A percentile compares a stretch with the other conserved stretches of the same genome.
Evolutionary conservation across 257 asterid species (phyloP).

Genomic region (Lantana camara): DNA sequence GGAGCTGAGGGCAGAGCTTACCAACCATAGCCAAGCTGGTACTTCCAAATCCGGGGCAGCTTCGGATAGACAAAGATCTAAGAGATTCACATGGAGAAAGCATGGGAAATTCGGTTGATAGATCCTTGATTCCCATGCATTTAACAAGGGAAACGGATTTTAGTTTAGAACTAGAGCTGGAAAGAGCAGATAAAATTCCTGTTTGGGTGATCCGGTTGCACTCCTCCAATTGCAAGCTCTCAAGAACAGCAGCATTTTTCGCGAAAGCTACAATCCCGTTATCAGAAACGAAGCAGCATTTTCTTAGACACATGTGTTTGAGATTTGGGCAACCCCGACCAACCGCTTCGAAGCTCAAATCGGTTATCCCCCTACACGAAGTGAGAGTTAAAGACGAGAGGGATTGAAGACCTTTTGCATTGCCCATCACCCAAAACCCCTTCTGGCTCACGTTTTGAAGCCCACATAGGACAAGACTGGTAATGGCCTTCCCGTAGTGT

Average conservation of each 20-base stretch:
- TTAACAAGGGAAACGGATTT: conserved; percentile 71
- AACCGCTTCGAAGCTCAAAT: conserved; percentile 70
- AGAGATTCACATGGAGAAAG: conserved; percentile 81
- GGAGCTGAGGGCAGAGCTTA: conserved; percentile 77
- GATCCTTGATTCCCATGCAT: conserved; percentile 78
- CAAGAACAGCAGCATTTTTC: conserved; percentile 59
- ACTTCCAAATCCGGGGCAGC: conserved; percentile 82
- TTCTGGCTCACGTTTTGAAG: conserved; percentile 79
- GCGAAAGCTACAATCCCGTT: conserved; percentile 72
- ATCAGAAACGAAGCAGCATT: conserved; percentile 75
- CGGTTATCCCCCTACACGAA: conserved; percentile 69
- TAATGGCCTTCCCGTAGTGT: conserved; percentile 69
- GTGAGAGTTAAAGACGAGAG: conserved; percentile 61
- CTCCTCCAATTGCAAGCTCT: conserved; percentile 79
- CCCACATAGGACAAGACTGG: conserved; percentile 56
- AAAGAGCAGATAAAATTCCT: conserved; percentile 65
- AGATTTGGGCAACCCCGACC: conserved; percentile 68
- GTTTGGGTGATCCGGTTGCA: conserved; percentile 76
- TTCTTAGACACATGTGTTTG: conserved; percentile 58
- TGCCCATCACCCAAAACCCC: conserved; percentile 97
- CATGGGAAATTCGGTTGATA: conserved; percentile 41
- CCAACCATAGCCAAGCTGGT: conserved; percentile 78
- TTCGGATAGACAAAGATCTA: conserved; percentile 63
- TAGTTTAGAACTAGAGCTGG: conserved; percentile 60
- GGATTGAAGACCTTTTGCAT: conserved; percentile 59